Conservation (phyloP, 306 rosid species). For the Urtica urens region DNA sequence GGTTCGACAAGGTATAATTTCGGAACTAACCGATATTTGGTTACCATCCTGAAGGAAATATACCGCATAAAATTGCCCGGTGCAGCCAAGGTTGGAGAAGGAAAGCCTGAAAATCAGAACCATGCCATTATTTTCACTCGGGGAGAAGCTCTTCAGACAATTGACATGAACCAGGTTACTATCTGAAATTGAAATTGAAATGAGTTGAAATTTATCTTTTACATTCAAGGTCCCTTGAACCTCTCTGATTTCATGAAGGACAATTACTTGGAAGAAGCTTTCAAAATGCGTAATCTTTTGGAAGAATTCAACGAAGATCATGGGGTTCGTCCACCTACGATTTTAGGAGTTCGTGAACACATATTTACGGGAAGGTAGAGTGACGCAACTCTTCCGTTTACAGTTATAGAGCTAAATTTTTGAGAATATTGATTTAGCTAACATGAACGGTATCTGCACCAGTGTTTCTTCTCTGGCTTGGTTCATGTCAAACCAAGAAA, state of each 20-base stretch:
- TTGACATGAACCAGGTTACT: conserved; percentile 93
- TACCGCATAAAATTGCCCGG: conserved; percentile 86
- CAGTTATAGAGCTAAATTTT: too few relatives aligned
- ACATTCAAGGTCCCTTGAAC: conserved; percentile 19
- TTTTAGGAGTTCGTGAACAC: conserved; percentile 96
- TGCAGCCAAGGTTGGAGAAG: conserved; percentile 87
- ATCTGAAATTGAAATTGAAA: conserved; percentile 12
- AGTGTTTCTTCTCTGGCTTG: conserved; percentile 99
- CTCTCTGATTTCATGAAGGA: conserved; percentile 46
- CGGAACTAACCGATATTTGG: conserved; percentile 17
- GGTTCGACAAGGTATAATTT: background rate
- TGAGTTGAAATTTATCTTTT: conserved; percentile 12
- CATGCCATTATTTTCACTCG: conserved; percentile 87
- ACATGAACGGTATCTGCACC: conserved; percentile 6
- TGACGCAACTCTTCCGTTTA: conserved; percentile 15
- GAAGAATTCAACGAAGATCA: conserved; percentile 96
- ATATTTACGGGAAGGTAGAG: conserved; percentile 89
- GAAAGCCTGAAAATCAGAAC: conserved; percentile 98
- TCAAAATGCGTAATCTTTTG: conserved; percentile 93
- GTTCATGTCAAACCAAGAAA: conserved; percentile 99
- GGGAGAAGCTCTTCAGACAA: conserved; percentile 97
- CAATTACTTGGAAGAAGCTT: conserved; percentile 95
- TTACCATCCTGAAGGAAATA: conserved; percentile 56
- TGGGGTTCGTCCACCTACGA: conserved; percentile 89
- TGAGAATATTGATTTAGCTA: too few relatives aligned